Percentiles rank a stretch among this genome's conserved stretches.
Conservation (phyloP, 768 basidiomycete genomes). For the Suillus hirtellus region DNA sequence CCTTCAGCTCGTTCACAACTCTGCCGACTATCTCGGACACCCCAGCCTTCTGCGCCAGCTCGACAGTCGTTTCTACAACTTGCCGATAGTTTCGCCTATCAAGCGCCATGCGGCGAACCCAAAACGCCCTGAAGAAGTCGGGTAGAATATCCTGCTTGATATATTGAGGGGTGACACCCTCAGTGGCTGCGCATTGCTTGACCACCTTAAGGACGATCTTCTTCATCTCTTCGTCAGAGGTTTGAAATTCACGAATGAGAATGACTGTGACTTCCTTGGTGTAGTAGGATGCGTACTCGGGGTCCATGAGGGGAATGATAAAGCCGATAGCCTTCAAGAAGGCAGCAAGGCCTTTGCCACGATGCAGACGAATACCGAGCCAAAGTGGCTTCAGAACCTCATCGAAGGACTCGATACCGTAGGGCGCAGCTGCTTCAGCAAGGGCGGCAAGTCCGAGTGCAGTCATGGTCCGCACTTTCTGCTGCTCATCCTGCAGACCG, state of each 20-base stretch:
- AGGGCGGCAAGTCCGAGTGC: constrained; percentile 82
- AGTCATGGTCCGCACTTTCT: constrained; percentile 81
- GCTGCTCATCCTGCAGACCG: constrained; percentile 75
- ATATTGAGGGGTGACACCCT: constrained; percentile 94
- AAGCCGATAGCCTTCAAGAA: constrained; percentile 95
- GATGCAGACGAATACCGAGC: constrained; percentile 76
- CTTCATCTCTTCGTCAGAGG: constrained; percentile 99
- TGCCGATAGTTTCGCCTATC: constrained; percentile 95
- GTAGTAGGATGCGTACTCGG: constrained; percentile 98
- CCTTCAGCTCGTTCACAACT: constrained; percentile 65
- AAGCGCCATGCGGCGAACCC: constrained; percentile 97
- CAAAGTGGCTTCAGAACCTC: constrained; percentile 84
- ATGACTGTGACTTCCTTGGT: constrained; percentile 97
- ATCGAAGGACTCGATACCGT: constrained; percentile 99
- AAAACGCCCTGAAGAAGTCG: constrained; percentile 99
- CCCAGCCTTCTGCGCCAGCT: constrained; percentile 95
- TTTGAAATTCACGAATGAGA: constrained; percentile 97
- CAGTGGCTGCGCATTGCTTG: constrained; percentile 97
- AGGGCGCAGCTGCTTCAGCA: constrained; percentile 96
- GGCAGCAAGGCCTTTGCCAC: constrained; percentile 76
- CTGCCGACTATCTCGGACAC: constrained; percentile 94
- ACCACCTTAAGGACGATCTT: constrained; percentile 99
- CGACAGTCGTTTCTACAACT: constrained; percentile 98
- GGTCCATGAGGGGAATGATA: constrained; percentile 99
- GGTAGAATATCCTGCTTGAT: constrained; percentile 98